Conservation (phyloP, 2,329 filamentous ascomycete species). For the Beauveria bassiana region DNA sequence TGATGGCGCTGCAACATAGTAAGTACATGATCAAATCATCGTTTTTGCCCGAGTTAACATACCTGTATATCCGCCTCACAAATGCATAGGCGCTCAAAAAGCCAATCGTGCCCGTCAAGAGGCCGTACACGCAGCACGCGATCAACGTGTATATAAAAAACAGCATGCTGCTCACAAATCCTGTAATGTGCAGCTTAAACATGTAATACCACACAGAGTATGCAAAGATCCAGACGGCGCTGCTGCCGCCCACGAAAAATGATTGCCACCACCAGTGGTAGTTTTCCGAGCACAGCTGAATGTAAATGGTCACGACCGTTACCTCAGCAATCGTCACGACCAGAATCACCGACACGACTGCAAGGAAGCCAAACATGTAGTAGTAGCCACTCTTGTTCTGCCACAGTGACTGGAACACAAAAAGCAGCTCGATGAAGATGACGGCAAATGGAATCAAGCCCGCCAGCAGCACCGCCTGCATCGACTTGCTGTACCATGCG, state of each 20-base stretch:
- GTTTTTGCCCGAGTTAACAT: background rate
- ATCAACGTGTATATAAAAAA: conserved; percentile 84
- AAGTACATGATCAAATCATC: conserved; percentile 10
- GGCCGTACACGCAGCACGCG: conserved; percentile 71
- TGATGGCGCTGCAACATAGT: conserved; percentile 37
- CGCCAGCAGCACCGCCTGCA: conserved; percentile 60
- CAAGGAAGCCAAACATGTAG: conserved; percentile 82
- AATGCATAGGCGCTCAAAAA: conserved; percentile 81
- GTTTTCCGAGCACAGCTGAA: conserved; percentile 77
- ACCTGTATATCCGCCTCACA: conserved; percentile 68
- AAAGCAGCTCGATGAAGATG: conserved; percentile 79
- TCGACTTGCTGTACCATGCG: conserved; percentile 63
- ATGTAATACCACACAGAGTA: conserved; percentile 83
- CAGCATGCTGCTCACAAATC: conserved; percentile 69
- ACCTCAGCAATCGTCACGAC: conserved; percentile 74
- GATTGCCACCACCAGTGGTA: conserved; percentile 92
- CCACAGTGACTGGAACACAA: conserved; percentile 82
- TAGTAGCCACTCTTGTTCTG: conserved; percentile 89
- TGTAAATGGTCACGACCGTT: conserved; percentile 74
- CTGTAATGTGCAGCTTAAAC: conserved; percentile 70
- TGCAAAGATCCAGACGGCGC: conserved; percentile 71
- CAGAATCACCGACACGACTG: conserved; percentile 64
- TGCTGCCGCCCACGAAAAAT: conserved; percentile 70
- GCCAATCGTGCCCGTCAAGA: conserved; percentile 75
- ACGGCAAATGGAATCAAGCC: conserved; percentile 80